Conservation (phyloP, 2,329 filamentous ascomycete species). For the Capronia epimyces region DNA sequence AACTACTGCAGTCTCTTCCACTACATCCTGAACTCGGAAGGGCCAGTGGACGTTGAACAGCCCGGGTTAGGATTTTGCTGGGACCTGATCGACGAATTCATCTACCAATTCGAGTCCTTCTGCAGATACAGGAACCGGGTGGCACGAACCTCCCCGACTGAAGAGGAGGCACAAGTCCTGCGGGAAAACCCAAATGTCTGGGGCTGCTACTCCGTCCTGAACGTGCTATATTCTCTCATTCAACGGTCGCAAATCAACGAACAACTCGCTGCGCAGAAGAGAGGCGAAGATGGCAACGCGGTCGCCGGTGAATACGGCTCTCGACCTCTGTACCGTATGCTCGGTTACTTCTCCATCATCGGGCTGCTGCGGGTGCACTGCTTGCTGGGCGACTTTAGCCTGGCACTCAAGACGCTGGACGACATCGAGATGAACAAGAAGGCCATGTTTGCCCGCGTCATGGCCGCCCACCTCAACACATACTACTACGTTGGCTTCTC, state of each 20-base stretch:
- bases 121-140: conserved; percentile 92
- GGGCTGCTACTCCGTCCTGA: conserved; percentile 99
- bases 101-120: conserved; percentile 99
- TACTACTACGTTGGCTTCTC: conserved; percentile 99
- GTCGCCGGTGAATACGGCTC: conserved; percentile 94
- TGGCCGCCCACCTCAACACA: conserved; percentile 98
- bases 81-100: conserved; percentile 99
- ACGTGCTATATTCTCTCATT: conserved; percentile 98
- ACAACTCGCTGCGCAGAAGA: conserved; percentile 90
- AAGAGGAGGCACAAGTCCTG: conserved; percentile 85
- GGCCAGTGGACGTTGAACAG: conserved; percentile 94
- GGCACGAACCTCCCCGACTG: conserved; percentile 72
- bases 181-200: conserved; percentile 97
- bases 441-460: conserved; percentile 98
- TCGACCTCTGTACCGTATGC: conserved; percentile 92
- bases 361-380: conserved; percentile 93
- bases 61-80: conserved; percentile 99
- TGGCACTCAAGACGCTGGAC: conserved; percentile 96
- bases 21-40: conserved; percentile 97
- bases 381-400: conserved; percentile 92
- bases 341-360: conserved; percentile 99
- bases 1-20: conserved; percentile 99
- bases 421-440: conserved; percentile 99
- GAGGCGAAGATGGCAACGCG: conserved; percentile 78
- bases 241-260: conserved; percentile 97